phyloP scores from a whole-genome alignment of 2,329 filamentous ascomycete genomes.

The Colletotrichum truncatum region DNA sequence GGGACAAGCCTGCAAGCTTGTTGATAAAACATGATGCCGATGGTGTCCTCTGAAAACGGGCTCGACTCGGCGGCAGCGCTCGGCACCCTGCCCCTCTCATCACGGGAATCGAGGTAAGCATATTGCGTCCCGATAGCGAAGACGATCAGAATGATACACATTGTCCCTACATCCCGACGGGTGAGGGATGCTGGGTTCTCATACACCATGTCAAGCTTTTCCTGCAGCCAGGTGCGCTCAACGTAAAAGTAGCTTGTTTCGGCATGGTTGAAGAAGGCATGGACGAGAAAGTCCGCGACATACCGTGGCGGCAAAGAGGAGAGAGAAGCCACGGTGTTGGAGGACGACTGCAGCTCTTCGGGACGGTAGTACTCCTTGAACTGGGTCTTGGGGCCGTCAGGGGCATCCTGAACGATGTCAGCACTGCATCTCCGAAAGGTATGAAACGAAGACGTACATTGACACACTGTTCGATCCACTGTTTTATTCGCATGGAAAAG shows the following conservation, averaged over 20 bases:
- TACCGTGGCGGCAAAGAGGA: constrained; percentile 55
- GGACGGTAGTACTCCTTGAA: constrained; percentile 55
- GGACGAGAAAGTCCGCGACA: constrained; percentile 55
- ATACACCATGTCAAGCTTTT: constrained; percentile 52
- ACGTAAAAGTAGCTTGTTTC: constrained; percentile 60
- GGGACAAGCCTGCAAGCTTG: constrained; percentile 63
- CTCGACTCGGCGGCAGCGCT: constrained; percentile 30
- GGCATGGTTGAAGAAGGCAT: constrained; percentile 57
- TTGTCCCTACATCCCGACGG: constrained; percentile 49
- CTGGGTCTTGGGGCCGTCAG: constrained; percentile 32
- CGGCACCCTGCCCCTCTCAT: constrained; percentile 26
- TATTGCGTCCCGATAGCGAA: constrained; percentile 62
- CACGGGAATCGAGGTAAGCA: constrained; percentile 52
- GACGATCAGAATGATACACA: constrained; percentile 56
- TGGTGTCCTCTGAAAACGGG: constrained; percentile 57
- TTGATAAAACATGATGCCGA: constrained; percentile 65
- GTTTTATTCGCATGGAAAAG: constrained; percentile 60
- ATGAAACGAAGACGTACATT: constrained; percentile 34
- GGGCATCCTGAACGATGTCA: constrained; percentile 12
- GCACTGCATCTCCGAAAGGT: no score
- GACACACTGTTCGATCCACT: constrained; percentile 55
- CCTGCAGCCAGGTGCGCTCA: constrained; percentile 51
- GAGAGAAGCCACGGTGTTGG: constrained; percentile 47
- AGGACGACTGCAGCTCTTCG: constrained; percentile 53
- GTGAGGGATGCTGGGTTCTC: constrained; percentile 46